Conservation (phyloP, 2,329 filamentous ascomycete genomes). For the Paecilomyces dactylethromorphus region DNA sequence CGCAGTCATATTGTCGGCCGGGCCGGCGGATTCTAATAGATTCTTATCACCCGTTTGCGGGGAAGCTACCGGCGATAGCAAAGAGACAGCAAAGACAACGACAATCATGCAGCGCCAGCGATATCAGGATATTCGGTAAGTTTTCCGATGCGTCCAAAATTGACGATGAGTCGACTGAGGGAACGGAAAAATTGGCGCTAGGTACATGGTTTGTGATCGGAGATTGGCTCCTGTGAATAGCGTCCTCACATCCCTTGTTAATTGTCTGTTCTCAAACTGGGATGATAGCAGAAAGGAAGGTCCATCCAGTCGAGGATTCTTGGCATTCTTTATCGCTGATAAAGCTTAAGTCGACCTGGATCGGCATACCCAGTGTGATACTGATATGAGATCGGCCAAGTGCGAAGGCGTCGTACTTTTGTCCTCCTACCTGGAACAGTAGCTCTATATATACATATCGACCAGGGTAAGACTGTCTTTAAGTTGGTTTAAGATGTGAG, state of each 20-base stretch:
- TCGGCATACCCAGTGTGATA: not conserved
- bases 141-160: not conserved
- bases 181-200: not conserved
- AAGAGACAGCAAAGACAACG: not conserved
- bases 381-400: not conserved
- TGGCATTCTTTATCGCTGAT: not conserved
- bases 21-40: not conserved
- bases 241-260: not conserved
- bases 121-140: not conserved
- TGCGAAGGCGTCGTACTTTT: too few relatives aligned
- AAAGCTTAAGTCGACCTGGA: not conserved
- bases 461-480: not conserved
- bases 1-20: not conserved
- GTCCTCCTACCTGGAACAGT: too few relatives aligned
- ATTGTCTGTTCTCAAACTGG: not conserved
- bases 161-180: not conserved
- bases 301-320: not conserved
- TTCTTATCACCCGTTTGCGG: not conserved
- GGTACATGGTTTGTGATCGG: not conserved
- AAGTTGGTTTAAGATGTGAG: too few relatives aligned
- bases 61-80: not conserved
- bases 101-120: not conserved
- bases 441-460: not conserved
- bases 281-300: not conserved
- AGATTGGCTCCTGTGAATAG: not conserved